Base-by-base conservation (phyloP, 2,329 filamentous ascomycete species). In the Elsinoe arachidis region DNA sequence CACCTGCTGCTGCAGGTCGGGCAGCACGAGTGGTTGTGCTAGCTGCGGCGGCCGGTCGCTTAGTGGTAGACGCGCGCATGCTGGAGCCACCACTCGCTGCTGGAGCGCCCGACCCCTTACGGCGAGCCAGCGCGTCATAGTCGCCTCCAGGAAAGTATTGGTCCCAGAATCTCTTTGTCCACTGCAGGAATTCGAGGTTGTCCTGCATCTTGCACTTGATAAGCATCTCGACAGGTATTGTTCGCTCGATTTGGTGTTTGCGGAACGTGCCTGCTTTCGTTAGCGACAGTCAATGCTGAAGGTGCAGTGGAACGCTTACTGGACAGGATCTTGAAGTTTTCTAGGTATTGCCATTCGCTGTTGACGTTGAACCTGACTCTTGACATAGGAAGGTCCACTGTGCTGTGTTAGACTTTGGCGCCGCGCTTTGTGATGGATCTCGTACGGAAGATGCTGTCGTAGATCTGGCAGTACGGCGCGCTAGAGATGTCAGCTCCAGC, bases 191-290 rank as follows among this genome's bases (percentile, higher is more conserved):
- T 71, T 97, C 93, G 66, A 99, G 87, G 78, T 99, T 99, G 74
- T 99, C 93, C 80, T 99, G 93, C 92, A 99, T 99, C 80, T 96
- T 96, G 80, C 93, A 99, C 75, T 97, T 99, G 67, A 93, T 83
- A 60, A 99, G 84, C 59, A 81, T 79, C 73, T 96, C 84, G 70
- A 97, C 90, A 59, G 90, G 90, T 66, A 99, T 85, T 26, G 87
- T 86, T 71, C 90, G 90, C 67, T 97, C 91, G 76, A 99, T 81
- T 63, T 84, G 79, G 75, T 97, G 91, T 73, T 87, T 88, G 61
- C 84, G 80, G 70, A 97, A 97, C 63, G 82, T 80, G 72, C 90
- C 92, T 90, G 67, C n/a, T 46, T n/a, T 14, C 15, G 47, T 38
- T 5, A 46, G 41, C 39, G 14, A 19, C 14, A 11, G 37, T 19